These are phyloP conservation scores for Ceratocystis huliohia DNA, from an alignment of 2,329 filamentous ascomycete species.

Conservation along the genomic window DNA sequence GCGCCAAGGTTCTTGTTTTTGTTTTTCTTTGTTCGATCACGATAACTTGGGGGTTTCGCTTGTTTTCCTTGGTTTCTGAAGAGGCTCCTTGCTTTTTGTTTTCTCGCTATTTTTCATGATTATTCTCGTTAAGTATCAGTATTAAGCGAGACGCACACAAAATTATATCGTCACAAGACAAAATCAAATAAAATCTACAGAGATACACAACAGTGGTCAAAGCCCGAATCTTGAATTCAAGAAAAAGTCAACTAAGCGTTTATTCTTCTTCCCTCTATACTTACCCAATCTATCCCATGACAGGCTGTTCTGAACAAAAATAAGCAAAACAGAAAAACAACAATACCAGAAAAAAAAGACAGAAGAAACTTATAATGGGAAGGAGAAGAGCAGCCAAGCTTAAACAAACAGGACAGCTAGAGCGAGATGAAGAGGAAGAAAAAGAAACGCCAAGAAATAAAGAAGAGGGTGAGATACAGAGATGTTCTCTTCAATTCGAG, in stretches of 20 bases:
- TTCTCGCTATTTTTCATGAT: not conserved
- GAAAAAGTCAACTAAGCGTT: conserved; percentile 9
- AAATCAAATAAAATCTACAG: not conserved
- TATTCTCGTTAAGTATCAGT: not conserved
- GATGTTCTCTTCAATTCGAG: not conserved
- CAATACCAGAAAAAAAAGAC: not conserved
- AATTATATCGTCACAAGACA: not conserved
- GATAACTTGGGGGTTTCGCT: not conserved
- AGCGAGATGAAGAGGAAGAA: not conserved
- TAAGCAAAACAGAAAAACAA: not conserved
- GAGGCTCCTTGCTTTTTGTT: not conserved
- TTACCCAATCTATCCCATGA: conserved; percentile 6
- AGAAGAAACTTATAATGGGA: not conserved
- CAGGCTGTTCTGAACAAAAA: conserved; percentile 4
- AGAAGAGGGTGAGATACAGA: not conserved
- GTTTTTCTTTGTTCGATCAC: not conserved
- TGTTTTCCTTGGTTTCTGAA: not conserved
- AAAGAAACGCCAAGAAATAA: conserved; percentile 5
- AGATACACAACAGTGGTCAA: not conserved
- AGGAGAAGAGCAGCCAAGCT: not conserved
- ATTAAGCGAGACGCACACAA: not conserved
- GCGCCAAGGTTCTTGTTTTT: not conserved
- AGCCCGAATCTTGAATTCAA: not conserved
- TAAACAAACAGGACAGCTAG: not conserved
- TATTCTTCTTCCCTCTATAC: conserved; percentile 8